Percentiles rank a stretch among this genome's conserved stretches.
phyloP scores from a whole-genome alignment of 2,329 filamentous ascomycete genomes.

The Keithomyces neogunnii region DNA sequence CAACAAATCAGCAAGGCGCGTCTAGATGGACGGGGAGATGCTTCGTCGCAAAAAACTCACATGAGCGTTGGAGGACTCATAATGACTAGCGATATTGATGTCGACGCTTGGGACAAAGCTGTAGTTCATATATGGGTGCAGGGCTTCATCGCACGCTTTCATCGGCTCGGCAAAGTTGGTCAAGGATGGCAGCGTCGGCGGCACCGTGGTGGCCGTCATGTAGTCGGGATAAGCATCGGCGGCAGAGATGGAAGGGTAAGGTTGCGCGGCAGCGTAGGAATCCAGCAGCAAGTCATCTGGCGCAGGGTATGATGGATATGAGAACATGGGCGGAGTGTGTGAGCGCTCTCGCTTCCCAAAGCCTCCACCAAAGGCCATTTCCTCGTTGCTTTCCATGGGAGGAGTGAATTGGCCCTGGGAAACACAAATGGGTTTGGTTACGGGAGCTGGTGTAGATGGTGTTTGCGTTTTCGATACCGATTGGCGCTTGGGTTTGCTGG shows the following conservation, averaged over 20 bases:
- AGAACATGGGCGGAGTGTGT: slow-evolving; percentile 61
- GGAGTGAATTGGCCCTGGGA: slow-evolving; percentile 51
- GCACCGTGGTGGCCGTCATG: slow-evolving; percentile 41
- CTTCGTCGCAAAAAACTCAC: slow-evolving; percentile 54
- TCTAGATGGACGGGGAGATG: slow-evolving; percentile 30
- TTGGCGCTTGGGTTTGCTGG: slow-evolving; percentile 33
- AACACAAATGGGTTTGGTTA: slow-evolving; percentile 28
- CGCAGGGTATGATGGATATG: slow-evolving; percentile 57
- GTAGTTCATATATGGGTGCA: slow-evolving; percentile 62
- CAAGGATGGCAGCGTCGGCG: slow-evolving; percentile 57
- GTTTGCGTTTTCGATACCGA: slow-evolving; percentile 14
- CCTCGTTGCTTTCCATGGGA: slow-evolving; percentile 53
- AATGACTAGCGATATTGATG: slow-evolving; percentile 50
- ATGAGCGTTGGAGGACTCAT: slow-evolving; percentile 64
- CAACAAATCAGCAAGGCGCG: slow-evolving; percentile 38
- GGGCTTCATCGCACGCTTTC: slow-evolving; percentile 44
- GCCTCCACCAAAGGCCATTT: slow-evolving; percentile 49
- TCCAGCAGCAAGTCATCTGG: slow-evolving; percentile 56
- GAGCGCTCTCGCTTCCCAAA: slow-evolving; percentile 62
- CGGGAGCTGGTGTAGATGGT: slow-evolving; percentile 17
- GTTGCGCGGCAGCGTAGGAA: slow-evolving; percentile 45
- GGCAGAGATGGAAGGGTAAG: slow-evolving; percentile 43
- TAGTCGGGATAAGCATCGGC: slow-evolving; percentile 48
- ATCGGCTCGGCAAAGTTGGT: slow-evolving; percentile 51
- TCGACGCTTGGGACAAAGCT: slow-evolving; percentile 57